phyloP scores from a whole-genome alignment of 2,329 filamentous ascomycete genomes.

The Ceratocystiopsis sp. region DNA sequence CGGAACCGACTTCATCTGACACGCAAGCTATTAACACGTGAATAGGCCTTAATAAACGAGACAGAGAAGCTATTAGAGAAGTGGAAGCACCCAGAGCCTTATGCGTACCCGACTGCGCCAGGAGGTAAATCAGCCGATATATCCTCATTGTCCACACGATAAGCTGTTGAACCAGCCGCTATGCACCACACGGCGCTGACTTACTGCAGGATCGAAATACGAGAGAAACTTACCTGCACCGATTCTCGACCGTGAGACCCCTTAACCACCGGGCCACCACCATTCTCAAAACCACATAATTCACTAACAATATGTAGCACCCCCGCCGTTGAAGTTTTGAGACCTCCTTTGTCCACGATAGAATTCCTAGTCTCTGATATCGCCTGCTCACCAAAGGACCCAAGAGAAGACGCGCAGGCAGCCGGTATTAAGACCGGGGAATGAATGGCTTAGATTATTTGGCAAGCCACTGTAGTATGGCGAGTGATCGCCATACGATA shows the following conservation, averaged over 20 bases:
- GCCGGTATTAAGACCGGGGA: no score
- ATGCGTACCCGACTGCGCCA: slow-evolving; percentile 73
- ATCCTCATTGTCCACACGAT: neutral
- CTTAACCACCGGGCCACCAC: neutral
- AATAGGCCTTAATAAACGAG: slow-evolving; percentile 68
- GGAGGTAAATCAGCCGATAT: slow-evolving; percentile 49
- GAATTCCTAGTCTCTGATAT: no score
- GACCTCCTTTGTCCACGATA: slow-evolving; percentile 15
- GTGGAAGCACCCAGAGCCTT: slow-evolving; percentile 98
- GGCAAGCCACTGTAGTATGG: no score
- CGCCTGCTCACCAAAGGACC: no score
- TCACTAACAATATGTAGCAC: slow-evolving; percentile 22
- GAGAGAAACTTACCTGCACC: slow-evolving; percentile 80
- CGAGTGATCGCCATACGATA: no score
- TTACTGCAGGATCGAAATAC: slow-evolving; percentile 65
- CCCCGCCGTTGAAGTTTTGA: slow-evolving; percentile 32
- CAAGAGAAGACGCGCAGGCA: no score
- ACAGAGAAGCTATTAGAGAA: slow-evolving; percentile 75
- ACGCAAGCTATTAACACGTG: neutral
- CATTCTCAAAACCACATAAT: neutral
- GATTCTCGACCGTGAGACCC: slow-evolving; percentile 67
- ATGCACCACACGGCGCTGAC: slow-evolving; percentile 1
- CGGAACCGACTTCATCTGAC: slow-evolving; percentile 4
- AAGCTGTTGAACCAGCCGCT: no score
- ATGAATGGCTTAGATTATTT: no score